A percentile compares a stretch with the other conserved stretches of the same genome.
phyloP scores from a whole-genome alignment of 495 filamentous ascomycete genomes.

The Neurospora sublineolata region DNA sequence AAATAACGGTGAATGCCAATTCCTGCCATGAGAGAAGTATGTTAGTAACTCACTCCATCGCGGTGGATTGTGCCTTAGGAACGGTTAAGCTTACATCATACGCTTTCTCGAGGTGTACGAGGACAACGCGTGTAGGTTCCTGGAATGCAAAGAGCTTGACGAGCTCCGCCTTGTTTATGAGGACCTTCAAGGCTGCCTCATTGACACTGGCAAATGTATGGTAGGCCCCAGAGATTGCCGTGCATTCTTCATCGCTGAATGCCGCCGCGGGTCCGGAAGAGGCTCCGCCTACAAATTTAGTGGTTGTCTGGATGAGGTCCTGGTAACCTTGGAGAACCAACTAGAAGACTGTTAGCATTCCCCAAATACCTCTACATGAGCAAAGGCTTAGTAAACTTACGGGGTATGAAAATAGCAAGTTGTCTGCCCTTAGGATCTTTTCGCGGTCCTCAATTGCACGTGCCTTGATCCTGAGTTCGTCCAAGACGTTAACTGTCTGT shows the following conservation, averaged over 20 bases:
- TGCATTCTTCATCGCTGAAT: background rate
- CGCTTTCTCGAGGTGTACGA: slow-evolving; percentile 9
- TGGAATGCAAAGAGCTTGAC: too few species aligned
- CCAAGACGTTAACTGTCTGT: slow-evolving; percentile 7
- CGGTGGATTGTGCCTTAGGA: background rate
- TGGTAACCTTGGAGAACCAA: too few species aligned
- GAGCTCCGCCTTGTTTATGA: slow-evolving; percentile 16
- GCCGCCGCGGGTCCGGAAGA: background rate
- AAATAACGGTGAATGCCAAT: background rate
- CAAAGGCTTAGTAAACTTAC: too few species aligned
- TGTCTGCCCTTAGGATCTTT: too few species aligned
- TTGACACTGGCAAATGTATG: slow-evolving; percentile 13
- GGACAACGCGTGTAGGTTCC: background rate
- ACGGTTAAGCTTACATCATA: slow-evolving; percentile 15
- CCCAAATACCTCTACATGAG: too few species aligned
- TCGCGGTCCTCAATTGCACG: background rate
- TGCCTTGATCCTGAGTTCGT: slow-evolving; percentile 6
- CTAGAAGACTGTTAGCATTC: too few species aligned
- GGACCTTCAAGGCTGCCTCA: slow-evolving; percentile 16
- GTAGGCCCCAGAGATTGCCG: slow-evolving; percentile 8
- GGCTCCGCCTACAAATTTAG: too few species aligned
- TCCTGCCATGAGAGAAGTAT: background rate
- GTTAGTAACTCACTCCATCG: background rate
- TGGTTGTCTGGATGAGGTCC: too few species aligned
- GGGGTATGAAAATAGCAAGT: too few species aligned